A percentile compares a stretch with the other conserved stretches of the same genome.
Evolutionary conservation across 306 rosid genomes (phyloP).

Genomic region (Dalbergia cultrata): DNA sequence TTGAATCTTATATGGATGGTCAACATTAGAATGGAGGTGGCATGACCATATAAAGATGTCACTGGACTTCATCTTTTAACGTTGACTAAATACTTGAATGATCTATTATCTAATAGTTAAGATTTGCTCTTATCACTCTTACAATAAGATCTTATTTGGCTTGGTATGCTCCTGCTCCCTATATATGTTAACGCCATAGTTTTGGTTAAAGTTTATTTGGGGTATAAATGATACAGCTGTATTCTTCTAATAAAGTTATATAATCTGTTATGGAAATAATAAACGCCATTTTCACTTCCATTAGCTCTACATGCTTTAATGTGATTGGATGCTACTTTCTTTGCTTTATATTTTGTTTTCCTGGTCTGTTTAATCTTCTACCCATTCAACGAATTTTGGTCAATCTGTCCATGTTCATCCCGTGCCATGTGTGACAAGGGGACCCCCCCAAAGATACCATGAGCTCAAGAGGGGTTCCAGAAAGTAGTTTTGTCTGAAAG

Average conservation of each 20-base stretch:
- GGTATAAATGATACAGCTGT: not conserved
- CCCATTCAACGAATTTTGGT: slow-evolving; percentile 10
- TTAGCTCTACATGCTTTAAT: not conserved
- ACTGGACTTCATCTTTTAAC: not conserved
- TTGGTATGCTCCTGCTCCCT: not conserved
- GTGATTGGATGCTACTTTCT: not conserved
- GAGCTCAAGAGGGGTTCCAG: not conserved
- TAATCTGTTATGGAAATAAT: no score
- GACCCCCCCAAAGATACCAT: not conserved
- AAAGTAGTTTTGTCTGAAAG: not conserved
- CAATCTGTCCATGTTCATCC: not conserved
- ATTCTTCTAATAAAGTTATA: no score
- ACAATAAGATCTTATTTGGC: not conserved
- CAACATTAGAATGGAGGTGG: not conserved
- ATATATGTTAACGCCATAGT: not conserved
- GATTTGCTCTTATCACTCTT: not conserved
- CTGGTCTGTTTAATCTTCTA: not conserved
- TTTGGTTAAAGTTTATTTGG: not conserved
- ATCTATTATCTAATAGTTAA: not conserved
- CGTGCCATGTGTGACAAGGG: not conserved
- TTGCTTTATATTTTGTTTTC: no score
- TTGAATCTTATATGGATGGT: slow-evolving; percentile 1
- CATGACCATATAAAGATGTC: not conserved
- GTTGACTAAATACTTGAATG: not conserved
- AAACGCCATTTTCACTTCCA: no score